Evolutionary conservation across 2,329 filamentous ascomycete genomes (phyloP).

Genomic region (Botrytis byssoidea): DNA sequence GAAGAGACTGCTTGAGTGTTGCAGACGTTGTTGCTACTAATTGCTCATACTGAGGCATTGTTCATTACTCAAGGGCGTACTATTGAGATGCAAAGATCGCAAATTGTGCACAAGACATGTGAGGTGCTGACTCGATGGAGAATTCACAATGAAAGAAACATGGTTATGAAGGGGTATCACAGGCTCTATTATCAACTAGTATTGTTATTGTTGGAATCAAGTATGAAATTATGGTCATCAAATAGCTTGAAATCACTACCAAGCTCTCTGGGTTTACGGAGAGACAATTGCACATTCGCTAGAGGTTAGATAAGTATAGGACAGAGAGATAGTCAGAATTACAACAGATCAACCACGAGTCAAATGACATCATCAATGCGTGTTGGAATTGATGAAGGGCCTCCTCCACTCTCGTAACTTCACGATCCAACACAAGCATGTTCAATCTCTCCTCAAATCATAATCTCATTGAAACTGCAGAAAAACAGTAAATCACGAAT

Average conservation of each 20-base stretch:
- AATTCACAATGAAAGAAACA: not conserved
- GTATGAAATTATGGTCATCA: slow-evolving; percentile 1
- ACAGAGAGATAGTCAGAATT: not conserved
- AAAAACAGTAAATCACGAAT: slow-evolving; percentile 11
- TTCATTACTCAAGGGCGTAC: not conserved
- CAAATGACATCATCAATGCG: not conserved
- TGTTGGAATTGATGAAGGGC: not conserved
- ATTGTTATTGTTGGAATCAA: not conserved
- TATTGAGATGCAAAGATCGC: not conserved
- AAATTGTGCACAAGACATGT: not conserved
- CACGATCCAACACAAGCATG: not conserved
- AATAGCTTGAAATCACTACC: slow-evolving; percentile 7
- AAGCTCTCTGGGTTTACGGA: not conserved
- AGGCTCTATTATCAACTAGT: not conserved
- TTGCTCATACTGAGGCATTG: not conserved
- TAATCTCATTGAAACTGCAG: not conserved
- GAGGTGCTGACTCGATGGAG: not conserved
- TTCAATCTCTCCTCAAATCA: not conserved
- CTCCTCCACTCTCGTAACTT: not conserved
- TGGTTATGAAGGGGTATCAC: not conserved
- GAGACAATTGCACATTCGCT: slow-evolving; percentile 6
- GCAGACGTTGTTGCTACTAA: not conserved
- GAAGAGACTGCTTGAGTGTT: not conserved
- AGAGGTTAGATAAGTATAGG: not conserved
- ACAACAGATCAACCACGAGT: not conserved